Base-by-base conservation (phyloP, 257 asterid genomes). In the Solanum sitiens region DNA sequence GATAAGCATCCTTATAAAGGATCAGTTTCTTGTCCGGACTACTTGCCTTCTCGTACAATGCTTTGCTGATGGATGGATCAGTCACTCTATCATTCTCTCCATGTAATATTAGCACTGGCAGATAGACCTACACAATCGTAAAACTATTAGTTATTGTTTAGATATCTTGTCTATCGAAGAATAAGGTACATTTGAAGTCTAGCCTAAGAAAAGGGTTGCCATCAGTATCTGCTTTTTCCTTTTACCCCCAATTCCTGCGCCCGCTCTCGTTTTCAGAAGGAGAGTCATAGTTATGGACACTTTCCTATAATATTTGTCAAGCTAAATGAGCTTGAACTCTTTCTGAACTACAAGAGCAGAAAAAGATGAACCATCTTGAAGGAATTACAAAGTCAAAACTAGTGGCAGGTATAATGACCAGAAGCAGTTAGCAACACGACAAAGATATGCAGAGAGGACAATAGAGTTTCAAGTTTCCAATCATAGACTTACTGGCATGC, bases 81-180 rank as follows among this genome's bases (percentile, higher is more conserved):
- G 96, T 94, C 87, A 94, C 94, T 11, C 83, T 90, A 61, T 94
- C 98, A 0, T 88, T 91, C 87, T 91, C 92, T 27, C 98, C 98
- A 65, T 94, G 98, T 30, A 93, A 87, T 85, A 94, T 91, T 40
- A 94, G 89, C 89, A 94, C 89, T 40, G 98, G 93, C 74, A 94
- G 86, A 2, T 93, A 53, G 68, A 94, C 96, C 97, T 94, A 42
- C 85, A 85, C 85, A 87, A 63, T 71, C 6, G 47, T 27, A 82
- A 33, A 44, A 44, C 45, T 20, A 2, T 14, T 10, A 2, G 59
- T 85, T 75, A 83, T 21, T 68, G 11, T 44, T 23, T 20, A 30
- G 40, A 47, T 16, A 44, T 45, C 65, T 13, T 25, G 37, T 56
- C 84, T 45, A 45, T 77, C 0, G 4, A 76, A n/a, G 39, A 25